A percentile compares a stretch with the other conserved stretches of the same genome.
phyloP scores from a whole-genome alignment of 1,139 yeast genomes.

The Eremothecium cymbalariae region DNA sequence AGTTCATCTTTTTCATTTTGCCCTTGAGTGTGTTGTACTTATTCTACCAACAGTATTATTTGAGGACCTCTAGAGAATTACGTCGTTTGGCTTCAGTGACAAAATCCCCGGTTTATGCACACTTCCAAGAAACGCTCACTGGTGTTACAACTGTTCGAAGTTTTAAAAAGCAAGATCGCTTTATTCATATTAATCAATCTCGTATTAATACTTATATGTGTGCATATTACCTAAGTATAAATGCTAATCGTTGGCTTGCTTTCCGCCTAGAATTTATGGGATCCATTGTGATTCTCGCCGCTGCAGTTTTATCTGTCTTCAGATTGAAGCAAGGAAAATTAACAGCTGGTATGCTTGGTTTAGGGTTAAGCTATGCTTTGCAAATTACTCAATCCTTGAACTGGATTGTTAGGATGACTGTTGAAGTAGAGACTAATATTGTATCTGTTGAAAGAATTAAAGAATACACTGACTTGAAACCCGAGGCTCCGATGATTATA shows the following conservation, averaged over 20 bases:
- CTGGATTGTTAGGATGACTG: slow-evolving; percentile 98
- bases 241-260: slow-evolving; percentile 95
- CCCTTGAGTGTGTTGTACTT: slow-evolving; percentile 69
- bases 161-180: slow-evolving; percentile 67
- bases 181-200: slow-evolving; percentile 61
- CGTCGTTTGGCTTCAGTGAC: slow-evolving; percentile 93
- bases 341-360: slow-evolving; percentile 87
- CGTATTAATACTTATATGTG: slow-evolving; percentile 80
- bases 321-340: slow-evolving; percentile 60
- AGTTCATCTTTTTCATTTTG: slow-evolving; percentile 58
- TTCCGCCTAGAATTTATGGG: slow-evolving; percentile 88
- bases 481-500: slow-evolving; percentile 78
- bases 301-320: slow-evolving; percentile 72
- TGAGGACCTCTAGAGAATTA: slow-evolving; percentile 85
- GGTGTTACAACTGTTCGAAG: slow-evolving; percentile 92
- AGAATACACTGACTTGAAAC: slow-evolving; percentile 65
- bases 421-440: slow-evolving; percentile 92
- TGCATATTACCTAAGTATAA: slow-evolving; percentile 89
- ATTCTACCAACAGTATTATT: slow-evolving; percentile 81
- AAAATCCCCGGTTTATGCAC: slow-evolving; percentile 89
- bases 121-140: slow-evolving; percentile 88
- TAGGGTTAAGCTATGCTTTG: slow-evolving; percentile 84
- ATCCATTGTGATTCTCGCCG: slow-evolving; percentile 72
- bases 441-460: slow-evolving; percentile 92
- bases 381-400: slow-evolving; percentile 88